Conservation (phyloP, 2,329 filamentous ascomycete genomes). For the Apiospora marii region DNA sequence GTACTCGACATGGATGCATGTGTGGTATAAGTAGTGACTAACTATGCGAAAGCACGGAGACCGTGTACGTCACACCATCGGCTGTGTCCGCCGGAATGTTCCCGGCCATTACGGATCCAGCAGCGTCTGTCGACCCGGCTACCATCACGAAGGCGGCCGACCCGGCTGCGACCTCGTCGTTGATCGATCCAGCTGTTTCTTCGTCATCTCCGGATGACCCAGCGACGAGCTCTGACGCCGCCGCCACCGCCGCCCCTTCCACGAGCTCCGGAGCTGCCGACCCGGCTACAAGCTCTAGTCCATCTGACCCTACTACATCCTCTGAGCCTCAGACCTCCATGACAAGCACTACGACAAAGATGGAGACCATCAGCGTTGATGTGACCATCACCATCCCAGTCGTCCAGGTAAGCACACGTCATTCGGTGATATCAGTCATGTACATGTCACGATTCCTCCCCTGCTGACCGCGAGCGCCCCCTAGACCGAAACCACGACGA, state of each 20-base stretch:
- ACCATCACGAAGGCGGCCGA: not conserved
- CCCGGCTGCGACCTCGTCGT: not conserved
- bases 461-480: constrained; percentile 2
- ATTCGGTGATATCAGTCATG: not conserved
- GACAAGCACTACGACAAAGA: not conserved
- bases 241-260: too few relatives aligned
- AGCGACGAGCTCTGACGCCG: not conserved
- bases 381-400: constrained; percentile 25
- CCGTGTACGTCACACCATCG: not conserved
- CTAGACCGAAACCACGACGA: not conserved
- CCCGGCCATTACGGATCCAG: not conserved
- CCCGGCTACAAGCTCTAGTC: not conserved
- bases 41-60: not conserved
- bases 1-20: too few relatives aligned
- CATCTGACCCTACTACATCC: not conserved
- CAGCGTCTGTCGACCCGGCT: not conserved
- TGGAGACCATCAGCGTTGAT: constrained; percentile 1
- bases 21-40: not conserved
- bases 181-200: not conserved
- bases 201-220: not conserved
- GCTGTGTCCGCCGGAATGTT: not conserved
- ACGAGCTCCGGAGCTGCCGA: not conserved
- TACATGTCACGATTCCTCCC: constrained; percentile 1
- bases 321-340: not conserved
- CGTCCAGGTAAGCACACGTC: constrained; percentile 19